Evolutionary conservation across 805 yeast species (phyloP), one percentile per base, ranked within the genome.

Genomic region (Candida oleophila): DNA sequence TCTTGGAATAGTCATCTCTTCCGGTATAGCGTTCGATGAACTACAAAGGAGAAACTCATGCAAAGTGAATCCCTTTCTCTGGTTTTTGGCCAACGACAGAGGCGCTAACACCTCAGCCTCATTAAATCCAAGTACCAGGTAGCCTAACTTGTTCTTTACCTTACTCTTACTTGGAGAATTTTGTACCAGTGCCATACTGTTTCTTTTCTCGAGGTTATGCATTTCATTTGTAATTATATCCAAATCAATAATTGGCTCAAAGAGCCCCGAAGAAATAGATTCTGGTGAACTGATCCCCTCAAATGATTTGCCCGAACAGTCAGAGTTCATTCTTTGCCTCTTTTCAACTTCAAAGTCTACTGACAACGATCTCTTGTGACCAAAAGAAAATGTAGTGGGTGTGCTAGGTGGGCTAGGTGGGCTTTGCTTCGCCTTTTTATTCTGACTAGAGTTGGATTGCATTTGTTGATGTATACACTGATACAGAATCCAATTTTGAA

Each of bases 161-260:
- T 7, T 7, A 11, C 30, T 11, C 30, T 25, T 25, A 25, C 5
- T 5, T 11, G 30, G 30, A 5, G 5, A 11, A 5, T 25, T 5
- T 25, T 25, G 30, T 7, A 11, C 30, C 30, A 25, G 11, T 25
- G 11, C 9, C 30, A 34, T 15, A 14, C 38, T 34, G 38, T 15
- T 34, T 15, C 21, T 20, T 36, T 22, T 36, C 28, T 47, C 38
- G 36, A 47, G 40, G 16, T 41, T 41, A 12, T 14, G n/a, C n/a
- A 42, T 37, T n/a, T 40, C 48, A 12, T 14, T 15, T 8, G 48
- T 44, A 22, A 47, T 38, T 12, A 34, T 22, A 35, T 47, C 50
- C 45, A 47, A 44, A 36, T 47, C 50, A 14, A 47, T 47, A 15
- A 30, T 5, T 36, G 38, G 40, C 12, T 36, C 39, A 19, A 16